Conservation (phyloP, 371 early-diverging fungal species). For the Mortierella sp. region DNA sequence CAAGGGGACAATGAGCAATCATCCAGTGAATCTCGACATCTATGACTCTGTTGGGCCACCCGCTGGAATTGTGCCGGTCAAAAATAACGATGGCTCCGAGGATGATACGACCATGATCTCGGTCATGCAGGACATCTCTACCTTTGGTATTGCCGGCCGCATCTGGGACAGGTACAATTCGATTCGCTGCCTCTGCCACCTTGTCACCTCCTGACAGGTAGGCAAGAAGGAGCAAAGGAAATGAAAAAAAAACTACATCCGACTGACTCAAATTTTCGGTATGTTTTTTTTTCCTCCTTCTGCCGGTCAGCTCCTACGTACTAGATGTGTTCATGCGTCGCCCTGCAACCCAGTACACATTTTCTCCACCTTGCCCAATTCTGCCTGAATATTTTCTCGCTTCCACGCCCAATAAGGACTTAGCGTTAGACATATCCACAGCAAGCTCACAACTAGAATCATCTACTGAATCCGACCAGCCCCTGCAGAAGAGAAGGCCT, state of each 20-base stretch:
- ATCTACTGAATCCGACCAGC: slow-evolving; percentile 2
- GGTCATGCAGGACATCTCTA: slow-evolving; percentile 38
- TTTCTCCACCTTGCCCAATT: slow-evolving; percentile 40
- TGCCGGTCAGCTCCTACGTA: slow-evolving; percentile 24
- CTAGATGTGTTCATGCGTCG: slow-evolving; percentile 30
- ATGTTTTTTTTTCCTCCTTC: background rate
- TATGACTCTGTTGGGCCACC: slow-evolving; percentile 35
- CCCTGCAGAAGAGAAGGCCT: background rate
- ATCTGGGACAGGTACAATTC: slow-evolving; percentile 42
- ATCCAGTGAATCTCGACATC: slow-evolving; percentile 38
- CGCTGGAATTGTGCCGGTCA: slow-evolving; percentile 1
- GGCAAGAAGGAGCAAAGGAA: no score
- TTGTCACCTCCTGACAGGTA: no score
- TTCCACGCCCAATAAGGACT: background rate
- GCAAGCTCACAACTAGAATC: background rate
- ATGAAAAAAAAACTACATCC: background rate
- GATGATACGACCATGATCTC: slow-evolving; percentile 19
- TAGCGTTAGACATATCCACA: background rate
- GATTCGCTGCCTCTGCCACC: no score
- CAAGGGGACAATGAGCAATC: background rate
- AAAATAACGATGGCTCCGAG: background rate
- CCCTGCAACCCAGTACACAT: slow-evolving; percentile 22
- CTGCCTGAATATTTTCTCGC: slow-evolving; percentile 25
- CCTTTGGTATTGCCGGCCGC: slow-evolving; percentile 45
- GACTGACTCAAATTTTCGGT: background rate